A percentile compares a stretch with the other conserved stretches of the same genome.
These are phyloP conservation scores for Fraxinus sp. DNA, from an alignment of 305 asterid species.

Conservation along the genomic window DNA sequence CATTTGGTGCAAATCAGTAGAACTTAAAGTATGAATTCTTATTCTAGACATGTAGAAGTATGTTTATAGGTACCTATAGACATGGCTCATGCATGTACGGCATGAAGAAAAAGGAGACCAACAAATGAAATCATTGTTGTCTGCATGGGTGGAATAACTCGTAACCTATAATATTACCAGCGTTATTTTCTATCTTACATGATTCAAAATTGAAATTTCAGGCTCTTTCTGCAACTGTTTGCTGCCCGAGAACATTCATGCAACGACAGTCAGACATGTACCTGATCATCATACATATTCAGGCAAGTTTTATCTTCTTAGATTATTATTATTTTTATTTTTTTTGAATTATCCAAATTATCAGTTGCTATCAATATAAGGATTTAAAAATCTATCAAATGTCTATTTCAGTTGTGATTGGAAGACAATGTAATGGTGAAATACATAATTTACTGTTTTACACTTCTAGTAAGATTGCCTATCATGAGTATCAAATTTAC, in stretches of 20 bases:
- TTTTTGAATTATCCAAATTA: neutral
- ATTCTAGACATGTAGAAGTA: neutral
- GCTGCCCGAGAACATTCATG: slow-evolving; percentile 86
- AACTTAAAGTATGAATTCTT: neutral
- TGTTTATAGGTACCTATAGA: neutral
- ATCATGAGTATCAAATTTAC: neutral
- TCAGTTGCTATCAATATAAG: neutral
- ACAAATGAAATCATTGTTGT: neutral
- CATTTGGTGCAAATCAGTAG: slow-evolving; percentile 6
- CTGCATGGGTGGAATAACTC: slow-evolving; percentile 1
- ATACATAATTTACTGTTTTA: neutral
- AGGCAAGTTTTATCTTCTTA: slow-evolving; percentile 43
- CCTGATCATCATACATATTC: slow-evolving; percentile 67
- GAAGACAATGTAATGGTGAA: neutral
- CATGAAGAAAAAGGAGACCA: neutral
- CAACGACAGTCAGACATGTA: slow-evolving; percentile 61
- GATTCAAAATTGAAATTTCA: slow-evolving; percentile 31
- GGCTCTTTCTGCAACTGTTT: slow-evolving; percentile 94
- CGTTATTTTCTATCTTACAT: slow-evolving; percentile 5
- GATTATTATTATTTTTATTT: too few species aligned
- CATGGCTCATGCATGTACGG: neutral
- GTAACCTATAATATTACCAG: slow-evolving; percentile 6
- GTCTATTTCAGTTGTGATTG: neutral
- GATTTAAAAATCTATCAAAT: neutral
- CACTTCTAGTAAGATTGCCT: neutral